Conservation (phyloP, 2,329 filamentous ascomycete species). For the Trichoderma aggressivum region DNA sequence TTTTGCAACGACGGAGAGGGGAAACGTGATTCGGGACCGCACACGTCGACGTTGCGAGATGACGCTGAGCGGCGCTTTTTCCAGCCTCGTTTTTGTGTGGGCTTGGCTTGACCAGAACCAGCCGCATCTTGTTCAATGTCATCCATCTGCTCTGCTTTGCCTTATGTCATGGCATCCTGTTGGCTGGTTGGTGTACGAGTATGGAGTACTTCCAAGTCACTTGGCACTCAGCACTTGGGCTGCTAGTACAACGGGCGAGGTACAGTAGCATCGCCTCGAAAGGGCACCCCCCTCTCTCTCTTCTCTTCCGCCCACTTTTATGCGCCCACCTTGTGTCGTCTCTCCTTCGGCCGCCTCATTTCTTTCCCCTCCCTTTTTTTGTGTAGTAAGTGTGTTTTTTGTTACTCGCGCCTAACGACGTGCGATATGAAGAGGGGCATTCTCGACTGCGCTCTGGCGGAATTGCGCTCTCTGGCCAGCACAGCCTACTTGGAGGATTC, state of each 20-base stretch:
- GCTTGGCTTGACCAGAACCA: not conserved
- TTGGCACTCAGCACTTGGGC: not conserved
- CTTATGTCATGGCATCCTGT: not conserved
- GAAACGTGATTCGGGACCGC: too few relatives aligned
- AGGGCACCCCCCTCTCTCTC: not conserved
- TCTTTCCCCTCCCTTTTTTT: not conserved
- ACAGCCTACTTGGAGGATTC: not conserved
- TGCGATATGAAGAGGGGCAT: not conserved
- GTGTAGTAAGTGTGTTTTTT: too few relatives aligned
- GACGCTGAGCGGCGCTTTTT: too few relatives aligned
- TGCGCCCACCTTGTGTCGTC: not conserved
- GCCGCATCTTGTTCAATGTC: not conserved
- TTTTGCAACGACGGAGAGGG: too few relatives aligned
- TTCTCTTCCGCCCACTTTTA: not conserved
- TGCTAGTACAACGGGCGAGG: not conserved
- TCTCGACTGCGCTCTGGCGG: not conserved
- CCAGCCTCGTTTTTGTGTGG: too few relatives aligned
- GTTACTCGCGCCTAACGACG: not conserved
- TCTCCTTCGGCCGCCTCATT: not conserved
- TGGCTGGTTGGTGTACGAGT: too few relatives aligned
- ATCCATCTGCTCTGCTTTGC: not conserved
- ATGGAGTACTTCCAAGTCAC: not conserved
- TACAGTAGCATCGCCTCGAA: not conserved
- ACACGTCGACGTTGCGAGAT: too few relatives aligned
- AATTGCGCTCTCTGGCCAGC: too few relatives aligned